phyloP scores from a whole-genome alignment of 495 filamentous ascomycete genomes.

The Penicillium herquei region DNA sequence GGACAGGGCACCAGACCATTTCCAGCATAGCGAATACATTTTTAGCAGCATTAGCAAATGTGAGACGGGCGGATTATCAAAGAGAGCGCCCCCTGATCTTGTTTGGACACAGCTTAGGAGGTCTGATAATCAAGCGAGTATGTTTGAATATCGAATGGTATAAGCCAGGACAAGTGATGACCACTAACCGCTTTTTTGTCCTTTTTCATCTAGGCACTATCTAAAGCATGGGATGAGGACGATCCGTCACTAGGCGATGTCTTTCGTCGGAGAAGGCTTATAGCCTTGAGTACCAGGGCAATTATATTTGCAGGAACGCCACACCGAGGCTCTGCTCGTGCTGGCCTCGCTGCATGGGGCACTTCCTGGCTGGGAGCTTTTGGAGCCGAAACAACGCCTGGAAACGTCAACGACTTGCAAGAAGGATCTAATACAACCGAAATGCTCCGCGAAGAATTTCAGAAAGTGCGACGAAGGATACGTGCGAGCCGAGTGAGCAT shows the following conservation, averaged over 20 bases:
- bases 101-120: conserved; percentile 4
- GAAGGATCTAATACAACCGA: conserved; percentile 2
- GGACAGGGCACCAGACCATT: conserved; percentile 1
- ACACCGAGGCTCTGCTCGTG: neutral
- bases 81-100: conserved; percentile 2
- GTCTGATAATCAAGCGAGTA: conserved; percentile 5
- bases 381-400: neutral
- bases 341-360: neutral
- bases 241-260: neutral
- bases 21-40: too few species aligned
- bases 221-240: neutral
- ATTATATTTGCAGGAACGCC: conserved; percentile 5
- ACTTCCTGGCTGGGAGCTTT: neutral
- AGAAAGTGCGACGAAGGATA: neutral
- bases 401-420: neutral
- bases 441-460: conserved; percentile 2
- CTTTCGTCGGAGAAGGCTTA: conserved; percentile 1
- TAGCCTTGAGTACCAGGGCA: neutral
- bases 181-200: too few species aligned
- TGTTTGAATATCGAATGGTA: neutral
- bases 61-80: conserved; percentile 1
- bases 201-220: neutral
- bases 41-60: neutral
- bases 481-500: neutral
- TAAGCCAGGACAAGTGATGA: too few species aligned